phyloP scores from a whole-genome alignment of 2,329 filamentous ascomycete genomes.

The Xylariaceae sp. region DNA sequence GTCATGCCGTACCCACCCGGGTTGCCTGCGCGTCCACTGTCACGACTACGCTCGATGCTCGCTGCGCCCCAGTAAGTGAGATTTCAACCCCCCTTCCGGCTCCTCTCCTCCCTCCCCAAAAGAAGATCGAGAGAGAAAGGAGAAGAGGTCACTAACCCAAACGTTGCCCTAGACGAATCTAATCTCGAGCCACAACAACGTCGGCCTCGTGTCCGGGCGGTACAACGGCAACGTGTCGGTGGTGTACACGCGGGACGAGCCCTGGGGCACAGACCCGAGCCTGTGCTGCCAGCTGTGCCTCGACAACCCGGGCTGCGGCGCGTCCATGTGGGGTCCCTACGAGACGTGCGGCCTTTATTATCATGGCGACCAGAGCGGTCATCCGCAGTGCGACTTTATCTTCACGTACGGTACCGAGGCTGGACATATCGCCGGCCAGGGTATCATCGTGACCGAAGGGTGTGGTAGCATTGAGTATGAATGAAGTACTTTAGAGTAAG shows the following conservation, averaged over 20 bases:
- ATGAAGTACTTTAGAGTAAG: too few species aligned
- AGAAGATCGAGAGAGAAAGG: neutral
- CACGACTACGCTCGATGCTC: constrained; percentile 37
- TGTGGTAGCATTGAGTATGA: constrained; percentile 25
- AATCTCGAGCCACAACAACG: constrained; percentile 27
- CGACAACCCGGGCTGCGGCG: constrained; percentile 37
- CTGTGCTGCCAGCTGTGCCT: constrained; percentile 40
- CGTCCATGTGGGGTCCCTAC: constrained; percentile 24
- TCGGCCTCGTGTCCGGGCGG: constrained; percentile 28
- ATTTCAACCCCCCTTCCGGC: neutral
- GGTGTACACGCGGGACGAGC: constrained; percentile 25
- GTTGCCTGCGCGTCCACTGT: constrained; percentile 28
- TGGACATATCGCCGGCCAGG: constrained; percentile 26
- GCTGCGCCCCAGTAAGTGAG: constrained; percentile 35
- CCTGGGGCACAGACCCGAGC: constrained; percentile 28
- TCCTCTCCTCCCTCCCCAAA: neutral
- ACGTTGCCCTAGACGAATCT: constrained; percentile 33
- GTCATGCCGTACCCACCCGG: constrained; percentile 10
- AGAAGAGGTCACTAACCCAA: neutral
- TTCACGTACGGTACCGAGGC: constrained; percentile 29
- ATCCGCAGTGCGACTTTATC: constrained; percentile 30
- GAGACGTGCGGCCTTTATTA: constrained; percentile 33
- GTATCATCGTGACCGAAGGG: constrained; percentile 31
- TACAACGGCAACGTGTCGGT: constrained; percentile 31
- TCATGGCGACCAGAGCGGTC: constrained; percentile 21